Evolutionary conservation across 768 basidiomycete species (phyloP).

Genomic region (Mycena floridula): DNA sequence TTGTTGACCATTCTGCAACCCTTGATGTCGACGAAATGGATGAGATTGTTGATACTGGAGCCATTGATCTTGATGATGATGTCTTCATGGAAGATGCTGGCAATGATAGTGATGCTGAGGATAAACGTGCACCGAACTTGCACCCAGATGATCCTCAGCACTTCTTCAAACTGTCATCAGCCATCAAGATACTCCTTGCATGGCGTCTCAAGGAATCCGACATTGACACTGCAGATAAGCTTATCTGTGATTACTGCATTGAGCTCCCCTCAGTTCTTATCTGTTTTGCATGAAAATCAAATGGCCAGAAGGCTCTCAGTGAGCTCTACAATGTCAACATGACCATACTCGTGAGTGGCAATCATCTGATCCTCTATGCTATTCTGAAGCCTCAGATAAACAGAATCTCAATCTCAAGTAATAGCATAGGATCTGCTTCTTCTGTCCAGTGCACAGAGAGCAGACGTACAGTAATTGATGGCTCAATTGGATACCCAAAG

Average conservation of each 20-base stretch:
- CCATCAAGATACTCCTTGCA: conserved; percentile 9
- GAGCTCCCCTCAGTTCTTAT: too few relatives aligned
- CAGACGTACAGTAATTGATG: too few relatives aligned
- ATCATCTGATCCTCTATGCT: too few relatives aligned
- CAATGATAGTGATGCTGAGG: neutral
- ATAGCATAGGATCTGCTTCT: too few relatives aligned
- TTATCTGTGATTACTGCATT: conserved; percentile 13
- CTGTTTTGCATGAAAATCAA: too few relatives aligned
- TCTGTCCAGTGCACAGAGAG: too few relatives aligned
- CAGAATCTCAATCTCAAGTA: too few relatives aligned
- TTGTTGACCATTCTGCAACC: neutral
- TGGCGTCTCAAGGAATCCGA: conserved; percentile 3
- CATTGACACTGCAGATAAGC: conserved; percentile 7
- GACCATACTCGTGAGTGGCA: too few relatives aligned
- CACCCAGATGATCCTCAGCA: conserved; percentile 11
- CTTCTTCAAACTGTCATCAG: conserved; percentile 13
- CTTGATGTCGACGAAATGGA: neutral
- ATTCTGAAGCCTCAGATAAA: too few relatives aligned
- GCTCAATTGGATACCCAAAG: too few relatives aligned
- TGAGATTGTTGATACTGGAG: neutral
- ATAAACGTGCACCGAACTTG: conserved; percentile 1
- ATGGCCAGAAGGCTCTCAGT: too few relatives aligned
- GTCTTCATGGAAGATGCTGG: neutral
- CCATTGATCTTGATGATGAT: neutral
- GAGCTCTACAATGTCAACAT: too few relatives aligned